phyloP scores from a whole-genome alignment of 1,139 yeast genomes.

The Yamadazyma trypodendri region DNA sequence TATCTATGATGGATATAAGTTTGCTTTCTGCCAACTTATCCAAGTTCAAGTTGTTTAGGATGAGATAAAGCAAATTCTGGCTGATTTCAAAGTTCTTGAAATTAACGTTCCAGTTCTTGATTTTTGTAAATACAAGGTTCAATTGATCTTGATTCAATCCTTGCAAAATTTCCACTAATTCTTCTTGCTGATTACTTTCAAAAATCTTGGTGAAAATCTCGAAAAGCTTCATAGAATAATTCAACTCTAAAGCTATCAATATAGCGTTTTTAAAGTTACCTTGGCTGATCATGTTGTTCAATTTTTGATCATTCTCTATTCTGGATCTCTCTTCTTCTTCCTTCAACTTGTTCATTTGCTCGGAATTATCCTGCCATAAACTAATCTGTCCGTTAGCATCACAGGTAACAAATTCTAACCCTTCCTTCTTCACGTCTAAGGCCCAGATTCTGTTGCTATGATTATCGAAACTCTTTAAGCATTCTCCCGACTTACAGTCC shows the following conservation, averaged over 20 bases:
- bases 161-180: slow-evolving; percentile 65
- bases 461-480: slow-evolving; percentile 78
- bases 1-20: slow-evolving; percentile 64
- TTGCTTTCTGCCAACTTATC: slow-evolving; percentile 61
- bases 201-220: slow-evolving; percentile 63
- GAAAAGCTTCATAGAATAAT: slow-evolving; percentile 83
- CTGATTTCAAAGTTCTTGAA: slow-evolving; percentile 77
- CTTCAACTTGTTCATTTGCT: slow-evolving; percentile 53
- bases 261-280: slow-evolving; percentile 90
- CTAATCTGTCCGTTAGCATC: slow-evolving; percentile 94
- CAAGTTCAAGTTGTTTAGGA: slow-evolving; percentile 54
- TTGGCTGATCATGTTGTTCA: slow-evolving; percentile 66
- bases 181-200: slow-evolving; percentile 41
- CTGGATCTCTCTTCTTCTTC: slow-evolving; percentile 53
- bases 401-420: slow-evolving; percentile 72
- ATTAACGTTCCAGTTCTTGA: slow-evolving; percentile 95
- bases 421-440: slow-evolving; percentile 62
- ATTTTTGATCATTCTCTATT: slow-evolving; percentile 85
- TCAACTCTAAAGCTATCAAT: slow-evolving; percentile 74
- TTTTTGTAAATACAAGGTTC: slow-evolving; percentile 59
- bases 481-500: slow-evolving; percentile 78
- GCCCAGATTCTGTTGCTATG: slow-evolving; percentile 98
- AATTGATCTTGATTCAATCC: slow-evolving; percentile 61
- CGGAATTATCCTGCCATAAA: slow-evolving; percentile 86
- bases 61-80: slow-evolving; percentile 68